Base-by-base conservation (phyloP, 139 green algal genomes). In the Chlorella sp. region DNA sequence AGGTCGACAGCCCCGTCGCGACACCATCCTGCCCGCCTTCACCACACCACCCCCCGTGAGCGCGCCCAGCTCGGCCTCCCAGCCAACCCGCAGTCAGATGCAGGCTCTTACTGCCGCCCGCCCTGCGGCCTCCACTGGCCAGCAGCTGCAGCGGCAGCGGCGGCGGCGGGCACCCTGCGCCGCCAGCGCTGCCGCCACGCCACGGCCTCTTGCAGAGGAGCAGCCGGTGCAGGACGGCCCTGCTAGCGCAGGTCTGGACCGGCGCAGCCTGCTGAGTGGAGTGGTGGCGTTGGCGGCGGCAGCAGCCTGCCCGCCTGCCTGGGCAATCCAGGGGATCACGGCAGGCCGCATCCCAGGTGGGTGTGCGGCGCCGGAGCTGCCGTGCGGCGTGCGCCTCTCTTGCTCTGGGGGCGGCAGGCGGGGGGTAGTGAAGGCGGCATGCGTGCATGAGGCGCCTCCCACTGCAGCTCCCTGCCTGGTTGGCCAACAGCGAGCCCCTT, bases 331-430 rank as follows among this genome's bases (percentile, higher is more conserved):
- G 73, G 96, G 96, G 22, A 79, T 95, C 2, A 97, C 93, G 64
- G 96, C 96, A 39, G 96, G 96, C 5, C 91, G 96, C 26, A 96
- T 98, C 53, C 96, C 96, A 92, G 96, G 96, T 53, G 76, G 4
- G 76, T 57, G 48, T 57, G 48, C 48, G 48, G 48, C 48, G 48
- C 48, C 9, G 48, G 48, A 57, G 48, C 48, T 16, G 7, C 48
- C 48, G 48, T 57, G 48, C 48, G 48, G 48, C 48, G 48, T 5
- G 48, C 48, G 48, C 48, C 48, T 57, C 9, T 57, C 9, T 57
- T n/a, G n/a, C n/a, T n/a, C n/a, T n/a, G n/a, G n/a, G n/a, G n/a
- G n/a, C n/a, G n/a, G n/a, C n/a, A n/a, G n/a, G 48, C 48, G 5
- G 48, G 48, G 48, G 48, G 48, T 57, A 57, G 48, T 57, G 9